Conservation (phyloP, 148 eudicot species). For the Rhododendron kiyosumense region DNA sequence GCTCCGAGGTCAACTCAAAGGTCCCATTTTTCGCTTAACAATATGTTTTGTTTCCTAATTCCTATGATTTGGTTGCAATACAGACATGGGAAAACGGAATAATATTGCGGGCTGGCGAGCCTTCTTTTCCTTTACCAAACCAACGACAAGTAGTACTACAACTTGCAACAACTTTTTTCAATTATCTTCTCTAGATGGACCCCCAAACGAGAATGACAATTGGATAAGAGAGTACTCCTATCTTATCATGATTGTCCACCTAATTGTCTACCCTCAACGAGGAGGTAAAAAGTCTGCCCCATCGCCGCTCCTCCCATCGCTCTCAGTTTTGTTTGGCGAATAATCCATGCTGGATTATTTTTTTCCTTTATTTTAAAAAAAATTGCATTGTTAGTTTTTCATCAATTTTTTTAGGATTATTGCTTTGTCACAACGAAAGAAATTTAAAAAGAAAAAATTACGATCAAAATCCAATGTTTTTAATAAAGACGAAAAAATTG, state of each 20-base stretch:
- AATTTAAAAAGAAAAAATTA: no score
- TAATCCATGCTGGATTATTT: no score
- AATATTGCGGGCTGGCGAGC: neutral
- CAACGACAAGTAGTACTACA: neutral
- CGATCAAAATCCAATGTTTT: no score
- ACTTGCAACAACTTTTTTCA: neutral
- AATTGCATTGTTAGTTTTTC: no score
- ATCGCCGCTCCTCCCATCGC: no score
- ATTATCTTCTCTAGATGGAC: neutral
- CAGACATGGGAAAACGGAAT: neutral
- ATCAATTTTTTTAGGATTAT: no score
- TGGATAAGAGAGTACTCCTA: neutral
- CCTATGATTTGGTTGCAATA: neutral
- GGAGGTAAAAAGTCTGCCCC: no score
- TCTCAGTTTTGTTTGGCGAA: no score
- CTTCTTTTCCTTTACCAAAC: neutral
- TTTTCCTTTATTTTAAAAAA: no score
- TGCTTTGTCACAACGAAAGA: no score
- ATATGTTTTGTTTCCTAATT: neutral
- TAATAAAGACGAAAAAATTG: no score
- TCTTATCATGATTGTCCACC: neutral
- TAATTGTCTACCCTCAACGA: no score
- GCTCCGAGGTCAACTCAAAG: neutral
- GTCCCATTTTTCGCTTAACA: neutral
- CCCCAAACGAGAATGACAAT: neutral